Conservation (phyloP, 2,329 filamentous ascomycete genomes). For the Aureobasidium sp. region DNA sequence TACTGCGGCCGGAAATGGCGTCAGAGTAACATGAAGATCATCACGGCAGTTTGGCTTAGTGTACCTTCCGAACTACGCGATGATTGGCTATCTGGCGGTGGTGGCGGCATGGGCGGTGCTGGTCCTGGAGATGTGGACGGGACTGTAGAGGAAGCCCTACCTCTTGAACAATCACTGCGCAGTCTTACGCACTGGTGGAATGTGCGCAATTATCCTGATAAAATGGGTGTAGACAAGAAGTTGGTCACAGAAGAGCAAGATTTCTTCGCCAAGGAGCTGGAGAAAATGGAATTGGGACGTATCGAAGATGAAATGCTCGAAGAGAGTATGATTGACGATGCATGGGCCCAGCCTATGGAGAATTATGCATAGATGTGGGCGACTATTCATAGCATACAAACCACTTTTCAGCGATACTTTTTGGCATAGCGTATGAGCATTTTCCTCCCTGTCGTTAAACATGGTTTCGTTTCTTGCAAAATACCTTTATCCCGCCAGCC, state of each 20-base stretch:
- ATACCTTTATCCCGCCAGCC: no score
- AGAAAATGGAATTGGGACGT: conserved; percentile 37
- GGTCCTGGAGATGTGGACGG: conserved; percentile 64
- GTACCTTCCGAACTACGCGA: conserved; percentile 87
- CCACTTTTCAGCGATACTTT: not conserved
- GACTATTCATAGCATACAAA: not conserved
- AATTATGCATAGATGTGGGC: not conserved
- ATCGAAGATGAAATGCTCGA: conserved; percentile 16
- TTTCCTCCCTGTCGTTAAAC: not conserved
- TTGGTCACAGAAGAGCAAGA: conserved; percentile 37
- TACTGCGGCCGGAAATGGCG: conserved; percentile 98
- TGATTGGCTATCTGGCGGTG: conserved; percentile 82
- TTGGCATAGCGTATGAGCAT: not conserved
- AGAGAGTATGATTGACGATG: conserved; percentile 4
- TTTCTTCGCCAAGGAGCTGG: conserved; percentile 41
- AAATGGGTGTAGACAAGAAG: conserved; percentile 48
- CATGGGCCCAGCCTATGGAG: conserved; percentile 2
- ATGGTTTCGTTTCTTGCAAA: no score
- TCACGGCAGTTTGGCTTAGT: conserved; percentile 91
- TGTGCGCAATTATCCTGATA: conserved; percentile 68
- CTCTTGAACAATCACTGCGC: conserved; percentile 81
- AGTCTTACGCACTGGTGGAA: conserved; percentile 95
- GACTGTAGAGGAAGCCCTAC: conserved; percentile 86
- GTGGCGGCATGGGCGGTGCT: conserved; percentile 28
- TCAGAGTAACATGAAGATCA: conserved; percentile 96